These are phyloP conservation scores for Linum trigynum DNA, from an alignment of 345 rosid species.

Conservation along the genomic window DNA sequence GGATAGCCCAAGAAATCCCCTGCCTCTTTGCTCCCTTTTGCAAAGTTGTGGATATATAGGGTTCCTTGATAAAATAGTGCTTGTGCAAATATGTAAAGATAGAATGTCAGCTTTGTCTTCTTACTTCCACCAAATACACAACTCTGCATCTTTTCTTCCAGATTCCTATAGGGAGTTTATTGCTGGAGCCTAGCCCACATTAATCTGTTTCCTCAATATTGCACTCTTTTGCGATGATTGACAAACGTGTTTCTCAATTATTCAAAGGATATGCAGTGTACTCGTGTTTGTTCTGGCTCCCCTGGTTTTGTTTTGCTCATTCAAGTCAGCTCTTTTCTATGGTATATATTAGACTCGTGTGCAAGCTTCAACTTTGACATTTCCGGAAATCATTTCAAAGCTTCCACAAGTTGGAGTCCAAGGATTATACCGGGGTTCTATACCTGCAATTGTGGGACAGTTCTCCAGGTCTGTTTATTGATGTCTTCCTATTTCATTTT, in stretches of 20 bases:
- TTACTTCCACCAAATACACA: no score
- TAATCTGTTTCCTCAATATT: no score
- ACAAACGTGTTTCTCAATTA: background rate
- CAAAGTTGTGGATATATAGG: background rate
- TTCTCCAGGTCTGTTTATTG: conserved; percentile 65
- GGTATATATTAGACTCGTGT: conserved; percentile 62
- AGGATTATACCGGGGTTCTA: conserved; percentile 86
- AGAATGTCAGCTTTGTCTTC: background rate
- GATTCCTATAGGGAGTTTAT: background rate
- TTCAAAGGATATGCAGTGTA: background rate
- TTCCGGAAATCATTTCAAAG: conserved; percentile 77
- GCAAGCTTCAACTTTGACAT: conserved; percentile 81
- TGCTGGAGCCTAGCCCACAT: background rate
- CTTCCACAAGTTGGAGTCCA: conserved; percentile 83
- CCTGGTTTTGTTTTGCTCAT: background rate
- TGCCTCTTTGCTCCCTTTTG: background rate
- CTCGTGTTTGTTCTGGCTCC: background rate
- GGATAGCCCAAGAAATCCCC: background rate
- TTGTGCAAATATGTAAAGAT: background rate
- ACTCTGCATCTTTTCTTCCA: background rate
- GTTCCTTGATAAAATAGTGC: no score
- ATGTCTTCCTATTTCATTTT: background rate
- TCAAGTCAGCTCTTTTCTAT: conserved; percentile 12
- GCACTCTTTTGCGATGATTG: background rate
- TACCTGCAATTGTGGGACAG: conserved; percentile 94